A percentile compares a stretch with the other conserved stretches of the same genome.
Evolutionary conservation across 768 basidiomycete species (phyloP).

Genomic region (Mycena floridula): DNA sequence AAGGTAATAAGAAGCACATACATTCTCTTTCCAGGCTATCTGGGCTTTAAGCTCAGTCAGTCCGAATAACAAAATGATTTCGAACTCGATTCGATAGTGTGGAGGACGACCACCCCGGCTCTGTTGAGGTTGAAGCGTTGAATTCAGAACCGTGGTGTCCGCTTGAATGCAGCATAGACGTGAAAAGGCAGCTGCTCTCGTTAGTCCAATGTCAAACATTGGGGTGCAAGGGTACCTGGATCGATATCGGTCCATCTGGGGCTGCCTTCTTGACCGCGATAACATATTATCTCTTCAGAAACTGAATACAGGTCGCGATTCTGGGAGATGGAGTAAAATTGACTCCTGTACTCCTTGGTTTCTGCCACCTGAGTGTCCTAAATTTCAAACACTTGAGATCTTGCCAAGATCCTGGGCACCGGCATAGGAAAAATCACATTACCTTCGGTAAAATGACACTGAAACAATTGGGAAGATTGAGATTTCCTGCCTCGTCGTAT

Average conservation of each 20-base stretch:
- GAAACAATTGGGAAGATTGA: slow-evolving; percentile 22
- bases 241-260: slow-evolving; percentile 22
- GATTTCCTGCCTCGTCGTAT: slow-evolving; percentile 17
- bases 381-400: no score
- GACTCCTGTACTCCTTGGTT: no score
- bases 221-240: no score
- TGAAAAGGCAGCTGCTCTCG: no score
- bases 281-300: slow-evolving; percentile 16
- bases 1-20: slow-evolving; percentile 18
- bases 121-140: background rate
- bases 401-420: no score
- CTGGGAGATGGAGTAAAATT: no score
- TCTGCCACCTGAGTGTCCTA: no score
- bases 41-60: slow-evolving; percentile 48
- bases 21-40: slow-evolving; percentile 44
- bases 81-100: slow-evolving; percentile 29
- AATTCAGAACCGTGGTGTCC: slow-evolving; percentile 13
- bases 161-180: no score
- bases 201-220: no score
- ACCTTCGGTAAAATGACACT: background rate
- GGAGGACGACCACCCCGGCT: background rate
- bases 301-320: no score
- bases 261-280: slow-evolving; percentile 12
- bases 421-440: no score
- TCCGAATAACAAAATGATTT: slow-evolving; percentile 46